Evolutionary conservation across 108 stramenopile genomes (phyloP).

Genomic region (Pseudonitzschia multiseries): DNA sequence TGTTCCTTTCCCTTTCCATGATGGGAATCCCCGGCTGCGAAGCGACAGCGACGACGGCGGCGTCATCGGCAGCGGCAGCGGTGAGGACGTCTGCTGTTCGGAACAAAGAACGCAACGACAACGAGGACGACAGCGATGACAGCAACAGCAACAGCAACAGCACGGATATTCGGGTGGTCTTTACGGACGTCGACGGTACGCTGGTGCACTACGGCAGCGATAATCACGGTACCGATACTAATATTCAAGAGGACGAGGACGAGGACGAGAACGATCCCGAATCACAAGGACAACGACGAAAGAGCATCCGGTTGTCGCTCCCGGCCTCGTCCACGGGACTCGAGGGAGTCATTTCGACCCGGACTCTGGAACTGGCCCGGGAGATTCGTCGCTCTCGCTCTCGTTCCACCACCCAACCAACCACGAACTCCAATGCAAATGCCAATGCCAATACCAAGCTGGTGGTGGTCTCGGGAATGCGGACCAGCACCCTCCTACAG

Average conservation of each 20-base stretch:
- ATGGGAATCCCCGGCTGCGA: too few species aligned
- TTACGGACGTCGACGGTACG: conserved; percentile 85
- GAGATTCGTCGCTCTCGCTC: conserved; percentile 36
- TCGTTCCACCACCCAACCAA: too few species aligned
- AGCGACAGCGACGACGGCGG: too few species aligned
- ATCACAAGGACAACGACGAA: not conserved
- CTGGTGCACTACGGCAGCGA: conserved; percentile 65
- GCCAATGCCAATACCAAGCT: conserved; percentile 35
- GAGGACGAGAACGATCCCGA: conserved; percentile 18
- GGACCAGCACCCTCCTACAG: conserved; percentile 70
- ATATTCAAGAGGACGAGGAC: too few species aligned
- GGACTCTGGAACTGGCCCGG: conserved; percentile 27
- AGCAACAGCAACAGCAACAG: not conserved
- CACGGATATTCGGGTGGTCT: conserved; percentile 35
- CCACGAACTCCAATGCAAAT: too few species aligned
- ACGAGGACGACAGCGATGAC: not conserved
- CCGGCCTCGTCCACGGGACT: conserved; percentile 74
- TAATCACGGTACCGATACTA: not conserved
- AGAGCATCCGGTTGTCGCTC: conserved; percentile 36
- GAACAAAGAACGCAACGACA: too few species aligned
- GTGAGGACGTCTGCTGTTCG: too few species aligned
- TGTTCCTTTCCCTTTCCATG: too few species aligned
- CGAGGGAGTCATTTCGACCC: conserved; percentile 48
- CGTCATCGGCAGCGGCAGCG: too few species aligned
- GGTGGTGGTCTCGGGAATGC: conserved; percentile 80